Evolutionary conservation across 257 asterid genomes (phyloP).

Genomic region (Jacaranda copaia): DNA sequence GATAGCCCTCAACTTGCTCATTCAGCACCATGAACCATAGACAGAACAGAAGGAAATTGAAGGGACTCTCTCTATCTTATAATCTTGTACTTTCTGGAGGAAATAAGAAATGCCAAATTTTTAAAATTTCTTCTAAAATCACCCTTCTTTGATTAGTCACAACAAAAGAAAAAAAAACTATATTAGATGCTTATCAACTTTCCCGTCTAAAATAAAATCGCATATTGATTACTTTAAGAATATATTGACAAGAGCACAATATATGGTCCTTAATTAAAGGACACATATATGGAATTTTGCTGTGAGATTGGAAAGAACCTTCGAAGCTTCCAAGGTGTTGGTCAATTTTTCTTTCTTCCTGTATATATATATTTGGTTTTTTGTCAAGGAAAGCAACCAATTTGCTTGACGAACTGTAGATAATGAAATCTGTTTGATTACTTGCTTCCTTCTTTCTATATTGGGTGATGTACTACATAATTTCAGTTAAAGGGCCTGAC

Average conservation of each 20-base stretch:
- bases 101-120: background rate
- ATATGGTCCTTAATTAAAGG: too few relatives aligned
- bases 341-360: too few relatives aligned
- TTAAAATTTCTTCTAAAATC: background rate
- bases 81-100: conserved; percentile 20
- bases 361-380: too few relatives aligned
- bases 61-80: background rate
- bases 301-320: too few relatives aligned
- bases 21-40: background rate
- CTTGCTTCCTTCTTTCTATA: conserved; percentile 12
- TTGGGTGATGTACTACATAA: background rate
- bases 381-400: background rate
- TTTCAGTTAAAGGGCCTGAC: conserved; percentile 9
- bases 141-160: too few relatives aligned
- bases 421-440: background rate
- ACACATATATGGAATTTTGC: too few relatives aligned
- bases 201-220: too few relatives aligned
- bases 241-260: too few relatives aligned
- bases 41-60: background rate
- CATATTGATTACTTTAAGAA: too few relatives aligned
- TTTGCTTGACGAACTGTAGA: background rate
- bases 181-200: too few relatives aligned
- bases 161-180: too few relatives aligned
- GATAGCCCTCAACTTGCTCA: conserved; percentile 17
- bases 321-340: too few relatives aligned